A percentile compares a stretch with the other conserved stretches of the same genome.
Evolutionary conservation across 2,329 filamentous ascomycete species (phyloP).

Genomic region (Ceratocystis smalleyi): DNA sequence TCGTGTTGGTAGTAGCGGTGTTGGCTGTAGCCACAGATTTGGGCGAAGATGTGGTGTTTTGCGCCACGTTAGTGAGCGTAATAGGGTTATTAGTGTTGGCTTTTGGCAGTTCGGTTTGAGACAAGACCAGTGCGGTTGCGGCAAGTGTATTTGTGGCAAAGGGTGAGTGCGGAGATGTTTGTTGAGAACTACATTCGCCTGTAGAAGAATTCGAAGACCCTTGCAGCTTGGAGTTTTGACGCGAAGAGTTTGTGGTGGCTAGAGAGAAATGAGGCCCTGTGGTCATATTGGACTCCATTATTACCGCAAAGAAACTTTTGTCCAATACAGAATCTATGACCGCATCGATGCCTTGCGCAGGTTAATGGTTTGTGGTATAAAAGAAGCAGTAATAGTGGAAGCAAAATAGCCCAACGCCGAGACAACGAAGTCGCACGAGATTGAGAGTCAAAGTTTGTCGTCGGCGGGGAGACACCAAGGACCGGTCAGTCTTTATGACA

Average conservation of each 20-base stretch:
- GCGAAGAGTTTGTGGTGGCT: not conserved
- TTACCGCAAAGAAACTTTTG: not conserved
- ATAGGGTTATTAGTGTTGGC: not conserved
- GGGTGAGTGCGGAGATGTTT: constrained; percentile 8
- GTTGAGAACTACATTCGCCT: constrained; percentile 4
- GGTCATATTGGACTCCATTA: constrained; percentile 7
- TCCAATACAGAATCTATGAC: not conserved
- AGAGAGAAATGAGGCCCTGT: not conserved
- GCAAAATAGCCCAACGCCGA: not conserved
- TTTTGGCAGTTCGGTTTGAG: constrained; percentile 1
- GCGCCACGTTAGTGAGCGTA: not conserved
- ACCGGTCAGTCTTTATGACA: not conserved
- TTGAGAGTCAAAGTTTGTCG: not conserved
- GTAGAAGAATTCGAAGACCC: constrained; percentile 9
- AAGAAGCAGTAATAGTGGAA: not conserved
- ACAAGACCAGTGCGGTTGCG: constrained; percentile 7
- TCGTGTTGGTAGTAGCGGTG: constrained; percentile 6
- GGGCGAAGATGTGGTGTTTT: constrained; percentile 10
- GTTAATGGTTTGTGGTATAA: not conserved
- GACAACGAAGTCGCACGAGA: not conserved
- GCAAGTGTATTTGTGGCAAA: constrained; percentile 10
- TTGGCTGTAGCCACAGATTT: constrained; percentile 13
- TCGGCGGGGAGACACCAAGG: not conserved
- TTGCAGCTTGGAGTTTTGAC: constrained; percentile 11
- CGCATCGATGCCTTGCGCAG: not conserved